Evolutionary conservation across 2,329 filamentous ascomycete genomes (phyloP), one percentile per base, ranked within the genome.

Genomic region (Microcera coccophila): DNA sequence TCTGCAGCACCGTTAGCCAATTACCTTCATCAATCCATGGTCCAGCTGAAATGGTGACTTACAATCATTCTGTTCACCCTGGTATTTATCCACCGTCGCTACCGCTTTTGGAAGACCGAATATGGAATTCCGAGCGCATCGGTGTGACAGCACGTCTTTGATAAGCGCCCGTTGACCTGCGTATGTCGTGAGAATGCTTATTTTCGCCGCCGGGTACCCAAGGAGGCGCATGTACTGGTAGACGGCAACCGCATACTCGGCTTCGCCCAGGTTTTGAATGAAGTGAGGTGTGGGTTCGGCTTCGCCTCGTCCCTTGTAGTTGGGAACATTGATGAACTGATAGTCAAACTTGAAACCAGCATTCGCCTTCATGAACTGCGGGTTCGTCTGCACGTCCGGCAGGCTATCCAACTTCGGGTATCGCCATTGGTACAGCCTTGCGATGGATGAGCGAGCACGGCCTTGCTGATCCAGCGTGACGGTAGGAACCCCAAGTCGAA

Each of bases 1-100:
- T 96, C 88, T 93, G 45, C 24, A 24, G 28, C 3, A 4, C 15
- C 24, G 44, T 63, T 45, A 65, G 58, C 42, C 16, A 14, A 42
- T 34, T n/a, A 4, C 11, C 28, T 15, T 20, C 3, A 24, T 41
- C 44, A n/a, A 22, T 20, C 35, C 18, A 17, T 18, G 17, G 7
- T 17, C 29, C 15, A n/a, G 9, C 8, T 12, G 11, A 9, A 28
- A 19, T 36, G 11, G 24, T 15, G 42, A 81, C 86, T 76, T 76
- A 93, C 88, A 97, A 61, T 98, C 93, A 67, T 98, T 98, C 68
- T 98, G 93, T 73, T 98, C 93, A 63, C 93, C 94, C 71, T 98
- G 93, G 61, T 97, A 98, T 65, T 95, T 96, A 71, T 98, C 93
- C 50, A 98, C 91, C 4, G 94, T 98, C 3, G 88, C 90, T 20